These are phyloP conservation scores for Priceomyces haplophilus DNA, from an alignment of 805 yeast species.

Conservation along the genomic window DNA sequence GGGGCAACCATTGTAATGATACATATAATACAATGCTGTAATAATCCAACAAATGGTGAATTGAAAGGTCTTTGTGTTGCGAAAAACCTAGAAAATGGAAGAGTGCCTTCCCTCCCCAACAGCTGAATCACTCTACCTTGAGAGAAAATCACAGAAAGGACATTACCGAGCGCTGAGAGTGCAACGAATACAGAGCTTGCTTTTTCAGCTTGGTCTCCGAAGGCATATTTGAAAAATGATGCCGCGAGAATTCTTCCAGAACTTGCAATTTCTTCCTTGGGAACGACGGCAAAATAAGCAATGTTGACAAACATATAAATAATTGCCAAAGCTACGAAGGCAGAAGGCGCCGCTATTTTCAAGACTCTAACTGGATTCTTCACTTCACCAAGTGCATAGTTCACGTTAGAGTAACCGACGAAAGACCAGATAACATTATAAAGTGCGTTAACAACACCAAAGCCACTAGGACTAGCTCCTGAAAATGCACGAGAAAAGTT, in stretches of 20 bases:
- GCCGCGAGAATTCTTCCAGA: constrained; percentile 77
- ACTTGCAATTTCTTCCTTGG: constrained; percentile 53
- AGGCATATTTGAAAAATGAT: constrained; percentile 67
- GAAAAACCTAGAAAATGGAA: constrained; percentile 71
- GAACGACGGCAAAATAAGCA: constrained; percentile 81
- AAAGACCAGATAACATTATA: constrained; percentile 85
- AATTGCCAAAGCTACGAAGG: constrained; percentile 57
- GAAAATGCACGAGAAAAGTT: constrained; percentile 59
- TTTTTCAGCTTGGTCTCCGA: constrained; percentile 63
- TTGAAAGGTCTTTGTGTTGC: constrained; percentile 70
- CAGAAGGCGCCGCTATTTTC: constrained; percentile 71
- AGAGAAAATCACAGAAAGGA: constrained; percentile 72
- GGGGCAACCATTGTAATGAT: constrained; percentile 66
- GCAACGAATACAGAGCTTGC: constrained; percentile 82
- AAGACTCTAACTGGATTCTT: constrained; percentile 69
- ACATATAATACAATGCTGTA: constrained; percentile 76
- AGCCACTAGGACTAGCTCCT: constrained; percentile 56
- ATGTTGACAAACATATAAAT: constrained; percentile 74
- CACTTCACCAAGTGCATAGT: constrained; percentile 78
- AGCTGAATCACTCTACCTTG: constrained; percentile 81
- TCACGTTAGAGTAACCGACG: constrained; percentile 79
- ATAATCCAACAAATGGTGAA: constrained; percentile 69
- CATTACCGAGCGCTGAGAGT: constrained; percentile 77
- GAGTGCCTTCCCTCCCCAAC: constrained; percentile 75
- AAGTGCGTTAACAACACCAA: constrained; percentile 69